Evolutionary conservation across 2,329 filamentous ascomycete genomes (phyloP), one percentile per base, ranked within the genome.

Genomic region (Epichloe sylvatica): DNA sequence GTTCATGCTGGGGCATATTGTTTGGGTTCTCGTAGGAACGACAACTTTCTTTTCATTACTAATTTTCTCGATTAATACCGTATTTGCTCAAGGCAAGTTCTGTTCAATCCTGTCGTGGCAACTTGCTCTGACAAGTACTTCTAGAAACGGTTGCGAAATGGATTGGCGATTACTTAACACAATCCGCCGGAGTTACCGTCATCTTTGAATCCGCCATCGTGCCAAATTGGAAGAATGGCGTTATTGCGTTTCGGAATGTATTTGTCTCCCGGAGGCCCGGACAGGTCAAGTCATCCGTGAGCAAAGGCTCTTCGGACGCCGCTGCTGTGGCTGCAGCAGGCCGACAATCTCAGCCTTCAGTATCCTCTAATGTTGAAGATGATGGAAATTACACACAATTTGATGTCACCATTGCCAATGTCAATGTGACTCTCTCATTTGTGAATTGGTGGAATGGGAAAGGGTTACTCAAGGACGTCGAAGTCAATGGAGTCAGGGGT

Each of bases 361-460:
- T 51, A n/a, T 17, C 48, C 12, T 41, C 55, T 17, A 72, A 75
- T 33, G 66, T 70, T 1, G 62, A 66, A 37, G 90, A 97, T 60
- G 91, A 97, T 62, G 88, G 86, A 17, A 98, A 98, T 62, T 98
- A 97, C 64, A 96, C 90, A 0, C 92, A 98, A 58, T 98, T 96
- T 58, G 92, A 98, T 61, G 73, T 98, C 15, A 95, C 89, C 0
- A 87, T 98, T 52, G 87, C 92, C 54, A 94, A 87, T 0, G 87
- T 98, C 53, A 95, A 98, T 60, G 91, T 98, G 40, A 97, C 91
- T 0, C 67, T 98, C 25, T 98, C 92, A 0, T 97, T 98, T 58
- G 76, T 89, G n/a, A 97, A 96, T 63, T 98, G 92, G 92, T 94
- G 94, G 80, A 97, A 95, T 58, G 91, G 92, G 21, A 96, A 91